Percentiles rank a stretch among this genome's conserved stretches.
Evolutionary conservation across 306 rosid genomes (phyloP).

Genomic region (Clitoria ternatea): DNA sequence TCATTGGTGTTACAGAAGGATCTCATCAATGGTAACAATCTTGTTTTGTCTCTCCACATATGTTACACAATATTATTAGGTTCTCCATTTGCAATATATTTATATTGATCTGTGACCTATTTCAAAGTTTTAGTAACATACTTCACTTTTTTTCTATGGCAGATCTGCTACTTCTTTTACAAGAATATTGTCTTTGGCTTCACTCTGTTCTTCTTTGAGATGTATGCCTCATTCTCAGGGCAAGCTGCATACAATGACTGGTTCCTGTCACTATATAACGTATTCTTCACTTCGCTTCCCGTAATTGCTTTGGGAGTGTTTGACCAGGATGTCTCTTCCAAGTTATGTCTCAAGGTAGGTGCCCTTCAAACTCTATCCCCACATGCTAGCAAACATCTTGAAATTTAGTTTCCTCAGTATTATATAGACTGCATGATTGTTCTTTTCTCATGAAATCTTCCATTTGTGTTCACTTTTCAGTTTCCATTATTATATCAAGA

Average conservation of each 20-base stretch:
- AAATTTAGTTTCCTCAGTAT: not conserved
- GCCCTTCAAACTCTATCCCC: not conserved
- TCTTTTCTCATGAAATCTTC: slow-evolving; percentile 19
- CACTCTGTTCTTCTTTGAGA: slow-evolving; percentile 79
- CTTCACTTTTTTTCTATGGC: slow-evolving; percentile 30
- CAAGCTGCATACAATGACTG: slow-evolving; percentile 85
- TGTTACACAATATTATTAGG: not conserved
- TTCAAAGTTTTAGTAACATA: slow-evolving; percentile 18
- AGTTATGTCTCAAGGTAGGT: slow-evolving; percentile 77
- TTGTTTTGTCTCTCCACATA: slow-evolving; percentile 4
- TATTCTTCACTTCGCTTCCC: slow-evolving; percentile 97
- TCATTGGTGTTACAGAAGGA: slow-evolving; percentile 99
- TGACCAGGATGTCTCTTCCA: slow-evolving; percentile 87
- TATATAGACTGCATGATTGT: not conserved
- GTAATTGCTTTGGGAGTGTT: slow-evolving; percentile 95
- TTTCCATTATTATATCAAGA: slow-evolving; percentile 93
- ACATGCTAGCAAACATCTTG: not conserved
- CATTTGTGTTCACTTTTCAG: slow-evolving; percentile 40
- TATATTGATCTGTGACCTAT: not conserved
- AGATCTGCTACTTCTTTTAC: slow-evolving; percentile 98
- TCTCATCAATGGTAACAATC: slow-evolving; percentile 81
- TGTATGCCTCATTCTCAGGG: slow-evolving; percentile 86
- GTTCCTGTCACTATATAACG: slow-evolving; percentile 80
- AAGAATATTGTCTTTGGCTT: slow-evolving; percentile 88
- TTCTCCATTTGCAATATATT: not conserved